Base-by-base conservation (phyloP, 2,329 filamentous ascomycete species). In the Onygenales sp. region DNA sequence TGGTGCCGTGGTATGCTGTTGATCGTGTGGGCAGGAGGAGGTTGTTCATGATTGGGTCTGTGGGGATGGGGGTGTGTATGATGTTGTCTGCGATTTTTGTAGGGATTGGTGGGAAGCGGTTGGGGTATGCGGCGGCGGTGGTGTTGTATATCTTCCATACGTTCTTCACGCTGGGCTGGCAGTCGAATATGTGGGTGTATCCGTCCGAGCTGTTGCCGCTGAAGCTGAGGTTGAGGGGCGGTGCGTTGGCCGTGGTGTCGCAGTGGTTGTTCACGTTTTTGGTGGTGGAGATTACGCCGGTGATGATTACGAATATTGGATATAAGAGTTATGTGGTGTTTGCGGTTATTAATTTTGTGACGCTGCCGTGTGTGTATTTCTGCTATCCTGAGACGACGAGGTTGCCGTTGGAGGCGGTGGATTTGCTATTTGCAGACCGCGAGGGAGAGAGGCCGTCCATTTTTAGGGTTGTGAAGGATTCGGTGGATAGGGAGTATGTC, bases 381-480 rank as follows among this genome's bases (percentile, higher is more conserved):
- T 59, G 54, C 10, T 61, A 57, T 33, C 61, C 59, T 10, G 59
- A 62, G 45, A 62, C 58, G 0, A 61, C 62, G 10, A 67, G 67
- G 33, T 61, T 70, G 10, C 65, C 65, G 2, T 59, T 73, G 2
- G 70, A 74, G 54, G 70, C 70, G 21, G 64, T 72, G 33, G 71
- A 74, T 56, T 63, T 67, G 53, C 58, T 73, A 6, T 73, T 72
- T 56, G 63, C 52, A 27, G 37, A 40, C 14, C 37, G 37, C 10
- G 37, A 40, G 14, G 37, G 37, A 11, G 37, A 51, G 52, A 11
- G 10, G 31, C 10, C 56, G 2, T 56, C 54, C 7, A 42, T 58
- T 33, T 58, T 53, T 46, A 45, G 50, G 6, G 54, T 57, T 17
- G 54, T 58, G 43, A 47, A 21, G n/a, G 56, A 57, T 46, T 57